phyloP scores from a whole-genome alignment of 441 rosid species.

The Viola pubescens region DNA sequence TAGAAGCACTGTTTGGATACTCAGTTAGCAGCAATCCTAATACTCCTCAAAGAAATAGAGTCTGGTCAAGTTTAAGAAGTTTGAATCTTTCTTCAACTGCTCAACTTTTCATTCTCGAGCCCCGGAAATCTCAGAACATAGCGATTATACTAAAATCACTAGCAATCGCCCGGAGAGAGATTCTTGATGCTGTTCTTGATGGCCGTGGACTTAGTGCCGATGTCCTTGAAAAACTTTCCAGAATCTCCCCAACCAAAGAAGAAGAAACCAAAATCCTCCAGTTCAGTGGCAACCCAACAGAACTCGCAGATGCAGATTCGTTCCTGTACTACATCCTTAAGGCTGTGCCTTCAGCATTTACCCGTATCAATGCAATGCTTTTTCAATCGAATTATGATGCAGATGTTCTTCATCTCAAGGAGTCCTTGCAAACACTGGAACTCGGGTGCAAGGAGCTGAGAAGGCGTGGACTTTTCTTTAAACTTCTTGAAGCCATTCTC shows the following conservation, averaged over 20 bases:
- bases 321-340: slow-evolving; percentile 47
- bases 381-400: slow-evolving; percentile 44
- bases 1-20: slow-evolving; percentile 45
- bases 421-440: slow-evolving; percentile 39
- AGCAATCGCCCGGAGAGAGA: slow-evolving; percentile 29
- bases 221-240: slow-evolving; percentile 37
- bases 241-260: slow-evolving; percentile 39
- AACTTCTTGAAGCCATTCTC: slow-evolving; percentile 63
- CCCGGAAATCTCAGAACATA: slow-evolving; percentile 39
- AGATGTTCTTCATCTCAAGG: slow-evolving; percentile 41
- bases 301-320: slow-evolving; percentile 52
- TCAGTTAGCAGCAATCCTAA: slow-evolving; percentile 17
- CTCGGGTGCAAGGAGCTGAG: slow-evolving; percentile 44
- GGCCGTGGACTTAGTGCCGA: slow-evolving; percentile 38
- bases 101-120: slow-evolving; percentile 35
- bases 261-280: slow-evolving; percentile 40
- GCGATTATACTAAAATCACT: slow-evolving; percentile 44
- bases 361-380: slow-evolving; percentile 45
- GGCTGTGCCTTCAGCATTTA: slow-evolving; percentile 50
- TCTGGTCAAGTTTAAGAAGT: slow-evolving; percentile 15
- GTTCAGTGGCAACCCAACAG: slow-evolving; percentile 35
- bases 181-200: slow-evolving; percentile 27
- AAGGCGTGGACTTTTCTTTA: slow-evolving; percentile 42
- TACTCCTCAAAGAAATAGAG: slow-evolving; percentile 13
- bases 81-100: slow-evolving; percentile 16